phyloP scores from a whole-genome alignment of 305 asterid species.

The Ruellia speciosa region DNA sequence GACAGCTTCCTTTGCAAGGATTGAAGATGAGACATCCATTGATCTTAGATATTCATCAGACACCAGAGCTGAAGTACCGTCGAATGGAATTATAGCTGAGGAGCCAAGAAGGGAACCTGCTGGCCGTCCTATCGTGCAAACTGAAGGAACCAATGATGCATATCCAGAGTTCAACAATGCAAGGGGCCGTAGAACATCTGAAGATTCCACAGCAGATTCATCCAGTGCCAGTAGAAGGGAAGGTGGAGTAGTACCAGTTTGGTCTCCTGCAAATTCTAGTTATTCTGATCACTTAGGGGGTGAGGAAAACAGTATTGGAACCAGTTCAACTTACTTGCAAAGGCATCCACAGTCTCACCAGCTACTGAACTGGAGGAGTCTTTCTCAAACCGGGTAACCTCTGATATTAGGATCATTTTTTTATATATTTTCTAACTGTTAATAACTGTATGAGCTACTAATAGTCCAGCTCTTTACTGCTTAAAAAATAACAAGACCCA shows the following conservation, averaged over 20 bases:
- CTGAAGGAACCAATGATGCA: constrained; percentile 24
- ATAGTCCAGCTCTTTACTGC: no score
- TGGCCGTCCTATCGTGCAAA: constrained; percentile 25
- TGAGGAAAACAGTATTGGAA: constrained; percentile 36
- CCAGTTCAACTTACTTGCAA: constrained; percentile 42
- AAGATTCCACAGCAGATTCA: constrained; percentile 88
- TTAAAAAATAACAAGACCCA: no score
- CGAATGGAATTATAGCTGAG: constrained; percentile 29
- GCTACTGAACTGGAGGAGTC: constrained; percentile 44
- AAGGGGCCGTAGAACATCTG: constrained; percentile 49
- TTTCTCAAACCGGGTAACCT: constrained; percentile 43
- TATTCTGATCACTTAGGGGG: constrained; percentile 42
- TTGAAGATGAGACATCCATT: constrained; percentile 49
- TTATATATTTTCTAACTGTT: no score
- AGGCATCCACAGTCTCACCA: constrained; percentile 49
- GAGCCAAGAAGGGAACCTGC: constrained; percentile 31
- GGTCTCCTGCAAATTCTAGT: constrained; percentile 53
- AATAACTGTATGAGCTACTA: no score
- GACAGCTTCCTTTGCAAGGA: constrained; percentile 52
- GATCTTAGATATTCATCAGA: constrained; percentile 39
- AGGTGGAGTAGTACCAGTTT: constrained; percentile 54
- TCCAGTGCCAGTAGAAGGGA: constrained; percentile 47
- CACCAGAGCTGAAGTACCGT: constrained; percentile 70
- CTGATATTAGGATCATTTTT: no score
- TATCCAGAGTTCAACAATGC: constrained; percentile 28